Conservation (phyloP, 1,284 basidiomycete genomes). For the Irpex sp. region DNA sequence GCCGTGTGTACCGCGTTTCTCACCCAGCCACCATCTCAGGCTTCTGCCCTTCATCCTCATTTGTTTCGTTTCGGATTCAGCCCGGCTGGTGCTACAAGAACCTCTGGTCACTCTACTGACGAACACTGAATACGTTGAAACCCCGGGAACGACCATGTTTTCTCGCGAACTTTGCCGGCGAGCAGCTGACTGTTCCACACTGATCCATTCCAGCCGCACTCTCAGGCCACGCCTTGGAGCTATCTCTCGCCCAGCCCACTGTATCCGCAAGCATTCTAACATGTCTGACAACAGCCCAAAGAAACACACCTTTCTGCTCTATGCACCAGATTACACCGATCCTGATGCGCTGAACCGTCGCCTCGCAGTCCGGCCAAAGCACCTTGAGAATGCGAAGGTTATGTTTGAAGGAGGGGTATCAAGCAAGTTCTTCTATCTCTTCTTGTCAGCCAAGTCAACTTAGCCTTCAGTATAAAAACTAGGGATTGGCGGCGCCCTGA, state of each 20-base stretch:
- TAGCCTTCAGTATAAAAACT: background rate
- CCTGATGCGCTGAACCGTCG: conserved; percentile 8
- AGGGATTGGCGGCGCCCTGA: conserved; percentile 7
- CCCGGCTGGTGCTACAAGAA: background rate
- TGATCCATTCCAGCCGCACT: background rate
- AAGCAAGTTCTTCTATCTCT: background rate
- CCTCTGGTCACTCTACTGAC: background rate
- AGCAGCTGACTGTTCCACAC: background rate
- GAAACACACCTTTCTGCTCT: conserved; percentile 8
- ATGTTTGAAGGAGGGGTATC: conserved; percentile 4
- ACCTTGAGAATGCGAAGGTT: conserved; percentile 4
- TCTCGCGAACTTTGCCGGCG: conserved; percentile 6
- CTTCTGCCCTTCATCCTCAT: too few species aligned
- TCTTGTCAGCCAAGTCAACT: background rate
- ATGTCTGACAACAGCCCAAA: conserved; percentile 3
- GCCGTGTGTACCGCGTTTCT: too few species aligned
- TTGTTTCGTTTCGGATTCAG: too few species aligned
- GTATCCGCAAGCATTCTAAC: background rate
- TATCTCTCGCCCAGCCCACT: background rate
- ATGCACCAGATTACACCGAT: conserved; percentile 13
- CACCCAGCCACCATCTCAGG: too few species aligned
- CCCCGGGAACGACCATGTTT: conserved; percentile 1
- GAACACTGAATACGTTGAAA: background rate
- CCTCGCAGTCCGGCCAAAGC: conserved; percentile 7
- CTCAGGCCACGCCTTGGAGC: background rate